Base-by-base conservation (phyloP, 2,329 filamentous ascomycete species). In the Verticillium dahliae region DNA sequence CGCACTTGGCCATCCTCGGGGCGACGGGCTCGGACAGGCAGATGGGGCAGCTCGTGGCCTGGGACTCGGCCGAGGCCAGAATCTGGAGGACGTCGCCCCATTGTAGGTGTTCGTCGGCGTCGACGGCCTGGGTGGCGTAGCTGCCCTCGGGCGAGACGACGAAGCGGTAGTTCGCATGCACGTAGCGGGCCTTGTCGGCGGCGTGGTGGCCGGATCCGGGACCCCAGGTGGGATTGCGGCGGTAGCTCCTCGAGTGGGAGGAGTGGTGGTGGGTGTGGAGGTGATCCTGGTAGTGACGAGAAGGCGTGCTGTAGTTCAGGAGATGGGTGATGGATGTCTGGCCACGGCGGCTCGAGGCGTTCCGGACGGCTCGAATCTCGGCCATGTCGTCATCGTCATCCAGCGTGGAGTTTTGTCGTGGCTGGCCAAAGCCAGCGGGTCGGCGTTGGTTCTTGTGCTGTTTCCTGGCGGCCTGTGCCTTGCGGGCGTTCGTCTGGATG, bases 111-210 rank as follows among this genome's bases (percentile, higher is more conserved):
- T 93, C 83, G 74, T 99, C 94, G 22, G 95, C 90, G 73, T 98
- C 92, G 56, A 85, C 83, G 31, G 91, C 90, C 72, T 98, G 92
- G 6, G 85, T 84, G 63, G 85, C 83, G 72, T 98, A 99, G 69
- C 89, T 85, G 62, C 87, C 89, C 61, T 86, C 83, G 3, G 95
- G 94, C 63, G 91, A 88, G 59, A 99, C 93, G 62, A 99, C 90
- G 73, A 99, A 99, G 61, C 95, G 90, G 73, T 99, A 99, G 74
- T 99, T 99, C 66, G 95, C 92, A 74, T 99, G 93, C 15, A 99
- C 84, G 62, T 83, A 94, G 81, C 90, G 88, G 62, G 93, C 90
- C 78, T 98, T 98, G 75, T 99, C 95, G 54, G 88, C 85, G 14
- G 91, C 87, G 74, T 97, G 92, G 74, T 97, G 91, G 33, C 93